Base-by-base conservation (phyloP, 768 basidiomycete genomes). In the Coprinopsis sp. region DNA sequence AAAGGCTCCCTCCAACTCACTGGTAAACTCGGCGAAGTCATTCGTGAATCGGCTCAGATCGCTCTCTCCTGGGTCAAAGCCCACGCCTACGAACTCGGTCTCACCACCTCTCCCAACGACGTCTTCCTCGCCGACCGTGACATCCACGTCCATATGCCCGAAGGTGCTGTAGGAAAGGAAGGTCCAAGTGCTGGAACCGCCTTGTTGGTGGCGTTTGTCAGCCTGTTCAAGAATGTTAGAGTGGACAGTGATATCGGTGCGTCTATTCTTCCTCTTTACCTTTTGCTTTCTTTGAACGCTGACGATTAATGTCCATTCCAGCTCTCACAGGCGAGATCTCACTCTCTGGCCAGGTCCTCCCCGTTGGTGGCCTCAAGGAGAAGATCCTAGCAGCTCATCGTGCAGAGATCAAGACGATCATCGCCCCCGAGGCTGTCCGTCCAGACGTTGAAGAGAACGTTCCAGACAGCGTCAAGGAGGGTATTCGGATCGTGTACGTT, bases 251-350 rank as follows among this genome's bases (percentile, higher is more conserved):
- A 96, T 67, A 89, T 96, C 45, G 92, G 91, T 92, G 55, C 18
- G 85, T 66, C 4, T 29, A 22, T 37, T 18, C 37, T 27, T 23
- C 33, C 31, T 12, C 29, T n/a, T n/a, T 34, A 25, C 28, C 39
- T 12, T 31, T 25, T 7, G 28, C 33, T 23, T 14, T 14, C 8
- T 33, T 7, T 24, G 27, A 19, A 22, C 21, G 28, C 27, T 44
- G 19, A 47, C 27, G 44, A 37, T 18, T 39, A 28, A 6, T 46
- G 38, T 39, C 8, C 10, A 11, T 25, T 42, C 1, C 50, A 92
- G 93, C 96, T 5, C 94, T 98, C 92, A 98, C 96, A 0, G 96
- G 96, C 13, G 96, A 99, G 65, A 92, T 99, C 47, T 92, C 94
- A 2, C 81, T 99, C 13, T 86, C 93, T 0, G 96, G 96, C 0